Conservation (phyloP, 2,329 filamentous ascomycete species). For the Ophiostoma tasmaniense region DNA sequence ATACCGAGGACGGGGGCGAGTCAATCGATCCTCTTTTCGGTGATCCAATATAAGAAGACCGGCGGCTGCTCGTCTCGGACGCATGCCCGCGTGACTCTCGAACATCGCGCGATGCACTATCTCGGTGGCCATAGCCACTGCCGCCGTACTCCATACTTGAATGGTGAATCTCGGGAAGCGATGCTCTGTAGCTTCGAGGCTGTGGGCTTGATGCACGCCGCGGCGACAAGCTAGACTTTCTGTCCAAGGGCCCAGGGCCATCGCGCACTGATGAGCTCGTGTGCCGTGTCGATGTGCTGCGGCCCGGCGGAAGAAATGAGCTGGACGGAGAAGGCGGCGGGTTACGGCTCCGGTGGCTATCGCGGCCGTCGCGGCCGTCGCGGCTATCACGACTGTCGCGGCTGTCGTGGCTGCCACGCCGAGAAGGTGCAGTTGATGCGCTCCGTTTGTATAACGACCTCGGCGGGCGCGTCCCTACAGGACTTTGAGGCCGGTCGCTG, state of each 20-base stretch:
- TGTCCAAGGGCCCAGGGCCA: not conserved
- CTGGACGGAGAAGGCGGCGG: not conserved
- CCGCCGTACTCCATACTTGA: not conserved
- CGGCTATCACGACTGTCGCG: not conserved
- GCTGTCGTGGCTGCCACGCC: not conserved
- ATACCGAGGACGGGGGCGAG: not conserved
- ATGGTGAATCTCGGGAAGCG: not conserved
- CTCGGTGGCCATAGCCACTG: not conserved
- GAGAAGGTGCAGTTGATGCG: not conserved
- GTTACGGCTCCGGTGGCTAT: slow-evolving; percentile 1
- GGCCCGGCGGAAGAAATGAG: not conserved
- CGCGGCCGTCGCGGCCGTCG: not conserved
- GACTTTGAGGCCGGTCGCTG: not conserved
- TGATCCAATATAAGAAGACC: not conserved
- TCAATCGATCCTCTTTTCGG: not conserved
- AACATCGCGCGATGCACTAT: not conserved
- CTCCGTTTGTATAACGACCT: not conserved
- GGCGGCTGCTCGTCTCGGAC: not conserved
- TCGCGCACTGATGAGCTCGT: not conserved
- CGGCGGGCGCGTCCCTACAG: not conserved
- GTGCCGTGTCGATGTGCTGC: not conserved
- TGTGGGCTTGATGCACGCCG: not conserved
- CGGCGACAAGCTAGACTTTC: not conserved
- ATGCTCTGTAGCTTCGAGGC: not conserved
- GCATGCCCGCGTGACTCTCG: not conserved